phyloP scores from a whole-genome alignment of 331 rosid genomes.

The Acacia concinna region DNA sequence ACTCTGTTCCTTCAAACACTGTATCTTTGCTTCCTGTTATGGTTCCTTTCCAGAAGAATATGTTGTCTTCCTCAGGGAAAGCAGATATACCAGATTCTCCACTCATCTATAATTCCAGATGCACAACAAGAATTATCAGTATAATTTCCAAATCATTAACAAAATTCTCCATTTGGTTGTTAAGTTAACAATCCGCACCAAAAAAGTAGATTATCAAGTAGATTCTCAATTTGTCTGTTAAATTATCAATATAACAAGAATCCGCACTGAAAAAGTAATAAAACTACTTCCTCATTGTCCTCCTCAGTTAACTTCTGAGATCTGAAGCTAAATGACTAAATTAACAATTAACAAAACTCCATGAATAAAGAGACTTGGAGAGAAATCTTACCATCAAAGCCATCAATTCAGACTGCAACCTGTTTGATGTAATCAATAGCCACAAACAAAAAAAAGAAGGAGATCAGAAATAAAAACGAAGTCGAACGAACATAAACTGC shows the following conservation, averaged over 20 bases:
- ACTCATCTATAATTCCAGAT: conserved; percentile 59
- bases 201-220: too few species aligned
- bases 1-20: conserved; percentile 87
- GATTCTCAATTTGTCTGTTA: too few species aligned
- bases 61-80: conserved; percentile 93
- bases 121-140: background rate
- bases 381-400: conserved; percentile 77
- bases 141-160: background rate
- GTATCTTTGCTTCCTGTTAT: conserved; percentile 91
- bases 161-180: background rate
- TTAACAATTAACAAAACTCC: background rate
- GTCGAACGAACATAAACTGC: background rate
- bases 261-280: too few species aligned
- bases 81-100: conserved; percentile 92
- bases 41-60: conserved; percentile 95
- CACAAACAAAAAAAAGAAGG: conserved; percentile 14
- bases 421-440: conserved; percentile 26
- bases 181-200: too few species aligned
- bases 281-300: too few species aligned
- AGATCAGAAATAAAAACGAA: background rate
- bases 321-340: background rate
- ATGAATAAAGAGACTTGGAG: background rate
- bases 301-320: background rate
- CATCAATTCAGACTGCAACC: conserved; percentile 97
- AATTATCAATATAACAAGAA: too few species aligned